These are phyloP conservation scores for Daldinia decipiens DNA, from an alignment of 495 filamentous ascomycete species.

Conservation along the genomic window DNA sequence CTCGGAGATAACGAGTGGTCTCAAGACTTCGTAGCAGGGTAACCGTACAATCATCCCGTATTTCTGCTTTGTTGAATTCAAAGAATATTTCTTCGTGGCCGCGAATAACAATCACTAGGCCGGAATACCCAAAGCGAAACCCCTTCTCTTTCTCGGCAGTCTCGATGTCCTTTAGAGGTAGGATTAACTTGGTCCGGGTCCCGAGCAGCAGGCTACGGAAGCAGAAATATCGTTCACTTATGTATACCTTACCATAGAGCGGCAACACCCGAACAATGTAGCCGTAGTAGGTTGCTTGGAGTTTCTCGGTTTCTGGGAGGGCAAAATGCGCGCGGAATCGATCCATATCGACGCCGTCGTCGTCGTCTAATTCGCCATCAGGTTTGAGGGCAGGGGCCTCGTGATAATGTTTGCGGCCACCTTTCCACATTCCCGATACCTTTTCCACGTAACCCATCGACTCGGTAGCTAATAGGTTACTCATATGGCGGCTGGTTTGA, in stretches of 20 bases:
- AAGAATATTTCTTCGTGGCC: conserved; percentile 98
- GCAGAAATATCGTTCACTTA: conserved; percentile 89
- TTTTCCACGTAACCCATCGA: conserved; percentile 98
- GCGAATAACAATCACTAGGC: conserved; percentile 88
- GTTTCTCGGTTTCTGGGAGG: conserved; percentile 80
- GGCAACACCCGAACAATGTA: conserved; percentile 88
- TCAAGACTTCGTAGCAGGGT: conserved; percentile 82
- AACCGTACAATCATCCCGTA: conserved; percentile 87
- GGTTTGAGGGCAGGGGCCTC: conserved; percentile 74
- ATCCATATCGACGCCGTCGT: conserved; percentile 72
- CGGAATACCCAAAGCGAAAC: conserved; percentile 91
- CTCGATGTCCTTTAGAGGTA: conserved; percentile 91
- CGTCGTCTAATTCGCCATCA: conserved; percentile 66
- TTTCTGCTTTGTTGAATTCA: conserved; percentile 81
- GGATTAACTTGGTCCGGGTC: conserved; percentile 90
- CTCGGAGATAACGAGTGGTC: conserved; percentile 73
- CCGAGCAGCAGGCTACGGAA: conserved; percentile 92
- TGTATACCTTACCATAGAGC: conserved; percentile 96
- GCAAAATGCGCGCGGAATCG: conserved; percentile 92
- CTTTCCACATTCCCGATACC: conserved; percentile 97
- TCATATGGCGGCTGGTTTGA: conserved; percentile 78
- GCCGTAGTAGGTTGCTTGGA: conserved; percentile 92
- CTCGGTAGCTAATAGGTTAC: conserved; percentile 84
- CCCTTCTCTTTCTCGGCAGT: conserved; percentile 96
- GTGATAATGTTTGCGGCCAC: conserved; percentile 87